Conservation (phyloP, 805 yeast species). For the Nakazawaea laoshanensis region DNA sequence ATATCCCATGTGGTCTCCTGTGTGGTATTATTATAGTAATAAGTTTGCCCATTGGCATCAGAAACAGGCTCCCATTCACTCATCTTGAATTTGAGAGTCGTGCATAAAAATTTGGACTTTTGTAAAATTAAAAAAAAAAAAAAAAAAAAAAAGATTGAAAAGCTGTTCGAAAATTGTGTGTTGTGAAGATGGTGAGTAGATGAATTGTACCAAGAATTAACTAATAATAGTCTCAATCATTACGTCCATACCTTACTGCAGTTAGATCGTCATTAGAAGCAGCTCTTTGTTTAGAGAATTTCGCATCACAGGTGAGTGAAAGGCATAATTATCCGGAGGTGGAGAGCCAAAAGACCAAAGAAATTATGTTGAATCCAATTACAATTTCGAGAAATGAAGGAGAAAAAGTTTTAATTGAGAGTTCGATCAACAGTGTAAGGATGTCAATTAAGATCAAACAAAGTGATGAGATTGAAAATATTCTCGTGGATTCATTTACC, state of each 20-base stretch:
- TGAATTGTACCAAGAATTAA: not conserved
- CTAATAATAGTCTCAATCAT: conserved; percentile 75
- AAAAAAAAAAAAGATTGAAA: too few species aligned
- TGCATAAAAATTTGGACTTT: too few species aligned
- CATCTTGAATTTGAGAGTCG: conserved; percentile 2
- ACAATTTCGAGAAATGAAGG: conserved; percentile 87
- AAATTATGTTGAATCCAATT: conserved; percentile 82
- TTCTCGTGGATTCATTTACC: conserved; percentile 90
- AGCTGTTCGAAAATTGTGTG: not conserved
- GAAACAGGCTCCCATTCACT: conserved; percentile 53
- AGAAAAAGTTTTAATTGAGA: conserved; percentile 87
- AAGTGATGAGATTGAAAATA: conserved; percentile 94
- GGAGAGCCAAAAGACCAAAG: conserved; percentile 77
- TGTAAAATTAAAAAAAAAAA: too few species aligned
- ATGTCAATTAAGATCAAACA: conserved; percentile 90
- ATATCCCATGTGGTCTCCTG: conserved; percentile 75
- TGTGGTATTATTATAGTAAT: conserved; percentile 62
- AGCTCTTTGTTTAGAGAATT: conserved; percentile 85
- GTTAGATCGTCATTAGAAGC: conserved; percentile 92
- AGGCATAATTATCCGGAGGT: conserved; percentile 97
- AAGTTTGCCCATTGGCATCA: conserved; percentile 59
- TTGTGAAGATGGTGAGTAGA: not conserved
- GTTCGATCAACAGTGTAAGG: conserved; percentile 87
- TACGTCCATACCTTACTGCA: conserved; percentile 89
- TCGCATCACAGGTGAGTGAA: conserved; percentile 91